These are phyloP conservation scores for Mycena floridula DNA, from an alignment of 768 basidiomycete genomes.

Conservation along the genomic window DNA sequence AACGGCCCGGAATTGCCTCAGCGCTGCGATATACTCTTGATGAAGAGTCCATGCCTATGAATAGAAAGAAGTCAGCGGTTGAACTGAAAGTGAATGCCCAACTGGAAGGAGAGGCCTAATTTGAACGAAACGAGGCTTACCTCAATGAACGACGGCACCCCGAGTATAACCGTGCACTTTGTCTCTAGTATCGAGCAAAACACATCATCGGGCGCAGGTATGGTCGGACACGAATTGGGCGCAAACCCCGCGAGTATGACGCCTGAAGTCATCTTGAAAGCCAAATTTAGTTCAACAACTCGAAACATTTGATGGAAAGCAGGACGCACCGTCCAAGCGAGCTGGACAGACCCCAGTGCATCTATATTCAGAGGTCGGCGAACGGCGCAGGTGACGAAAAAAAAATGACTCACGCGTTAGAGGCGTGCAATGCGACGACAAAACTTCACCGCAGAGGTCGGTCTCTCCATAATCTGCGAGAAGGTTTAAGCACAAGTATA, in stretches of 20 bases:
- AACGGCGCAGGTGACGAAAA: neutral
- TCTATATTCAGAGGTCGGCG: too few relatives aligned
- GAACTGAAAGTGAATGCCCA: too few relatives aligned
- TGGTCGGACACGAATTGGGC: too few relatives aligned
- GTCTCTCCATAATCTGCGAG: constrained; percentile 16
- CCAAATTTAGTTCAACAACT: too few relatives aligned
- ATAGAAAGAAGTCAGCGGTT: neutral
- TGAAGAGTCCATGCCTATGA: constrained; percentile 4
- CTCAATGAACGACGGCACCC: constrained; percentile 20
- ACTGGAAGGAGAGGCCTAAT: too few relatives aligned
- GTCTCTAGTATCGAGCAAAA: constrained; percentile 9
- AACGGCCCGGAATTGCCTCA: constrained; percentile 1
- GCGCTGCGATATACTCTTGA: neutral
- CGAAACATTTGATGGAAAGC: too few relatives aligned
- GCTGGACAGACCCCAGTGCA: too few relatives aligned
- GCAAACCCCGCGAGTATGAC: constrained; percentile 3
- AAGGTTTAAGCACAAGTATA: constrained; percentile 25
- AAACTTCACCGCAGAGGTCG: neutral
- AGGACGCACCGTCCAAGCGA: too few relatives aligned
- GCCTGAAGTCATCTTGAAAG: constrained; percentile 4
- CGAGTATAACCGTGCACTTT: constrained; percentile 12
- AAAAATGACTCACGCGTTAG: neutral
- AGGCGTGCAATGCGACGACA: neutral
- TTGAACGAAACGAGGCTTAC: constrained; percentile 5
- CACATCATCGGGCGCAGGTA: constrained; percentile 6